phyloP scores from a whole-genome alignment of 371 early-diverging fungal species.

The Apophysomyces variabilis region DNA sequence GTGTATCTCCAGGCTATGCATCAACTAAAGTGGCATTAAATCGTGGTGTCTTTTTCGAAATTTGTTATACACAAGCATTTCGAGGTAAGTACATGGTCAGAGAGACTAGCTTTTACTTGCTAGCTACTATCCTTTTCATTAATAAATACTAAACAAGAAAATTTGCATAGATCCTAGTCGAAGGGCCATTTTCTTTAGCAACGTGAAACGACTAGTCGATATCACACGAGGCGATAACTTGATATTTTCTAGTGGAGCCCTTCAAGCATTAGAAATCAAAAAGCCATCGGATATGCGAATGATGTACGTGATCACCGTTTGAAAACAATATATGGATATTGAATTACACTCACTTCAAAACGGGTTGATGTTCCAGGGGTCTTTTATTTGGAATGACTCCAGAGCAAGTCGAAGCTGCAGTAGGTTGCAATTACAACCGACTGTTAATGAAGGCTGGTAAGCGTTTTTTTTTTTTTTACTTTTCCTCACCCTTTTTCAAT shows the following conservation, averaged over 20 bases:
- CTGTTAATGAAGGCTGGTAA: slow-evolving; percentile 49
- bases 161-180: slow-evolving; percentile 1
- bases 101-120: too few species aligned
- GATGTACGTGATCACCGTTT: slow-evolving; percentile 57
- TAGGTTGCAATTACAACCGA: slow-evolving; percentile 34
- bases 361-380: slow-evolving; percentile 24
- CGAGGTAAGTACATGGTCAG: slow-evolving; percentile 52
- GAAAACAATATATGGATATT: too few species aligned
- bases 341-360: not conserved
- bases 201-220: slow-evolving; percentile 77
- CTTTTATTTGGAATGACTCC: slow-evolving; percentile 45
- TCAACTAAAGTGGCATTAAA: slow-evolving; percentile 74
- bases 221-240: slow-evolving; percentile 86
- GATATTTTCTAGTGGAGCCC: slow-evolving; percentile 85
- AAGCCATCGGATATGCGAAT: slow-evolving; percentile 87
- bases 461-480: not conserved
- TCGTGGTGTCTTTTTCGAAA: slow-evolving; percentile 87
- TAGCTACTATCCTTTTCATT: not conserved
- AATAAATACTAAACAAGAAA: not conserved
- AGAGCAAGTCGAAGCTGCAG: slow-evolving; percentile 39
- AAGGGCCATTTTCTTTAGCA: slow-evolving; percentile 60
- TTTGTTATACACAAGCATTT: slow-evolving; percentile 78
- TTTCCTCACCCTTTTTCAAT: not conserved
- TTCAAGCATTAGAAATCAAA: slow-evolving; percentile 77
- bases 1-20: slow-evolving; percentile 64